Percentiles rank a stretch among this genome's conserved stretches.
These are phyloP conservation scores for Phytophthora colocasiae DNA, from an alignment of 352 stramenopile genomes.

Conservation along the genomic window DNA sequence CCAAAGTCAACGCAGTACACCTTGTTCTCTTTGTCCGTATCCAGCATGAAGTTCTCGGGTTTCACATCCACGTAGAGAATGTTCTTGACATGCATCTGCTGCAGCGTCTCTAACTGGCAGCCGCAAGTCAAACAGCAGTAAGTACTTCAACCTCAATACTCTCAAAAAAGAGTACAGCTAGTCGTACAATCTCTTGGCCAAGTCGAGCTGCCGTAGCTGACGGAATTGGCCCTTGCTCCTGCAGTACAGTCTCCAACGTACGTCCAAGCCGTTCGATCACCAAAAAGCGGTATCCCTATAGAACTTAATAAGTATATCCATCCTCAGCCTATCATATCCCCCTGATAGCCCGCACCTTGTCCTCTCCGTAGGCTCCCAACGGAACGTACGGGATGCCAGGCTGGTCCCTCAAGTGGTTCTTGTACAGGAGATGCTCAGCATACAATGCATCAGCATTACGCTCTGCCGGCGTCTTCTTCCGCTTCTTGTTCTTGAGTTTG, in stretches of 20 bases:
- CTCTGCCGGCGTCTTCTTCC: conserved; percentile 90
- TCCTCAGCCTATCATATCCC: background rate
- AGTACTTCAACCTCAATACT: background rate
- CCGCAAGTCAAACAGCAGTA: conserved; percentile 17
- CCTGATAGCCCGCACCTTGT: conserved; percentile 55
- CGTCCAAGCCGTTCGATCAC: conserved; percentile 91
- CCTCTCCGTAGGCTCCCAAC: conserved; percentile 73
- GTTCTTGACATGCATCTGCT: conserved; percentile 90
- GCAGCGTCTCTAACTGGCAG: conserved; percentile 72
- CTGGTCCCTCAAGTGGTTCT: conserved; percentile 80
- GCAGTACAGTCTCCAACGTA: conserved; percentile 75
- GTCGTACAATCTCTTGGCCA: conserved; percentile 62
- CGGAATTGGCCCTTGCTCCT: conserved; percentile 62
- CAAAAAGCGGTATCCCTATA: conserved; percentile 90
- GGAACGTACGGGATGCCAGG: conserved; percentile 77
- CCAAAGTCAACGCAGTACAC: conserved; percentile 94
- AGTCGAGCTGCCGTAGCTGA: conserved; percentile 67
- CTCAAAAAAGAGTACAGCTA: background rate
- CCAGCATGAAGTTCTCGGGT: conserved; percentile 96
- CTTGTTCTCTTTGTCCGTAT: conserved; percentile 56
- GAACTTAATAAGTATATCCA: background rate
- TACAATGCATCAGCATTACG: conserved; percentile 92
- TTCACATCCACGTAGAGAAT: conserved; percentile 95
- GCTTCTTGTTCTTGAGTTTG: conserved; percentile 90
- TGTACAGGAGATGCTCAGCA: conserved; percentile 91